Conservation (phyloP, 163 green algal species). For the Prototheca cutis region DNA sequence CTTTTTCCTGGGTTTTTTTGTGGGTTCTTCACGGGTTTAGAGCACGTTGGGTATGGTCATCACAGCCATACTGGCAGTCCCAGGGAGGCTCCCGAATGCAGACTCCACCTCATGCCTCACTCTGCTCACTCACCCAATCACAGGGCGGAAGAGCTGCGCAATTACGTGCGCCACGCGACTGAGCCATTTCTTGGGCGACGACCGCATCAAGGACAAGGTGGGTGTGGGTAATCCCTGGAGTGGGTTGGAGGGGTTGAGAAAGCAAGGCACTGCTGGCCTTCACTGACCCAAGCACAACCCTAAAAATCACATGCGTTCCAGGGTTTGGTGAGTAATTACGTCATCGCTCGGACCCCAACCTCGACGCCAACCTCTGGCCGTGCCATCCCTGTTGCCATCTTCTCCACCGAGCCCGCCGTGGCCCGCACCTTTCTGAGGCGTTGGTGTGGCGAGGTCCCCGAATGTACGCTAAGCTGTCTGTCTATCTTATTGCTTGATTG, state of each 20-base stretch:
- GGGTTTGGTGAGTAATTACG: slow-evolving; percentile 78
- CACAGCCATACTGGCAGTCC: too few species aligned
- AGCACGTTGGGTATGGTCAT: too few species aligned
- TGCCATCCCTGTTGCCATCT: slow-evolving; percentile 89
- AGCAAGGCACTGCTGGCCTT: too few species aligned
- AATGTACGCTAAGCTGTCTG: slow-evolving; percentile 20
- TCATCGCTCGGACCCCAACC: slow-evolving; percentile 59
- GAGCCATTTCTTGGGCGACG: slow-evolving; percentile 82
- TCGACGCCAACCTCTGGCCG: slow-evolving; percentile 72
- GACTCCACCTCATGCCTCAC: too few species aligned
- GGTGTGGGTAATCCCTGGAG: too few species aligned
- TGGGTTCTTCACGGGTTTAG: too few species aligned
- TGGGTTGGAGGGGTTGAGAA: too few species aligned
- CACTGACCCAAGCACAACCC: too few species aligned
- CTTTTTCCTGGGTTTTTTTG: too few species aligned
- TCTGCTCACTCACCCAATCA: too few species aligned
- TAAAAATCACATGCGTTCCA: background rate
- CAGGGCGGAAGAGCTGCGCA: slow-evolving; percentile 82
- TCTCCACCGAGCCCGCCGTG: slow-evolving; percentile 73
- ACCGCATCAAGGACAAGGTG: slow-evolving; percentile 88
- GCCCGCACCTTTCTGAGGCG: slow-evolving; percentile 70
- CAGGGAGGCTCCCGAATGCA: too few species aligned
- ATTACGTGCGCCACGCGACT: slow-evolving; percentile 85
- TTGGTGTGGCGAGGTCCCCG: slow-evolving; percentile 68
- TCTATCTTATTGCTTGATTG: background rate